Conservation (phyloP, 2,329 filamentous ascomycete genomes). For the Biscogniauxia marginata region DNA sequence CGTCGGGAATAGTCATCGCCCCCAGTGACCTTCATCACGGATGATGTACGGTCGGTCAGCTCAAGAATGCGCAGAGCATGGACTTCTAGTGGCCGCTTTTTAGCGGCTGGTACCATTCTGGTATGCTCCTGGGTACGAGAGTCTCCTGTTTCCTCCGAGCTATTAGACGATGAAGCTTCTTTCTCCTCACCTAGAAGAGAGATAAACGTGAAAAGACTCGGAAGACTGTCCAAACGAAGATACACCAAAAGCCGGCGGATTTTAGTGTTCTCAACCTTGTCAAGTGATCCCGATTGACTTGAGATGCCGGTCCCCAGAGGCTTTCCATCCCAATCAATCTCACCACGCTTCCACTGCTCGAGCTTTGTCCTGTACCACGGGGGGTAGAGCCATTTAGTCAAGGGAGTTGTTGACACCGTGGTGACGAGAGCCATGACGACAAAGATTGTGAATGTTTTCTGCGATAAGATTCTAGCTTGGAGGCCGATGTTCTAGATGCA, state of each 20-base stretch:
- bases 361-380: conserved; percentile 73
- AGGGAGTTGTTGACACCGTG: conserved; percentile 69
- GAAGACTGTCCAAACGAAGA: conserved; percentile 80
- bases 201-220: conserved; percentile 79
- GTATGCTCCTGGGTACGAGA: conserved; percentile 25
- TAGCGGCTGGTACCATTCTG: conserved; percentile 22
- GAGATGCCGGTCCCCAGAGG: conserved; percentile 42
- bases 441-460: conserved; percentile 74
- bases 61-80: conserved; percentile 85
- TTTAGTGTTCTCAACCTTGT: conserved; percentile 36
- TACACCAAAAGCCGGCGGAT: conserved; percentile 73
- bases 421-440: conserved; percentile 80
- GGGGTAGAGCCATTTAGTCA: conserved; percentile 68
- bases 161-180: conserved; percentile 16
- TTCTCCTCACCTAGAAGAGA: conserved; percentile 65
- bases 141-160: conserved; percentile 19
- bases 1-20: conserved; percentile 68
- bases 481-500: conserved; percentile 62
- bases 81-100: conserved; percentile 60
- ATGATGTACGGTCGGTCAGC: conserved; percentile 87
- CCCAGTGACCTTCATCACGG: conserved; percentile 91
- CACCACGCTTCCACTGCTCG: conserved; percentile 52
- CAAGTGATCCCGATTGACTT: conserved; percentile 32
- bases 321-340: conserved; percentile 85
- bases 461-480: conserved; percentile 69